These are phyloP conservation scores for Mycena polygramma DNA, from an alignment of 768 basidiomycete species.

Conservation along the genomic window DNA sequence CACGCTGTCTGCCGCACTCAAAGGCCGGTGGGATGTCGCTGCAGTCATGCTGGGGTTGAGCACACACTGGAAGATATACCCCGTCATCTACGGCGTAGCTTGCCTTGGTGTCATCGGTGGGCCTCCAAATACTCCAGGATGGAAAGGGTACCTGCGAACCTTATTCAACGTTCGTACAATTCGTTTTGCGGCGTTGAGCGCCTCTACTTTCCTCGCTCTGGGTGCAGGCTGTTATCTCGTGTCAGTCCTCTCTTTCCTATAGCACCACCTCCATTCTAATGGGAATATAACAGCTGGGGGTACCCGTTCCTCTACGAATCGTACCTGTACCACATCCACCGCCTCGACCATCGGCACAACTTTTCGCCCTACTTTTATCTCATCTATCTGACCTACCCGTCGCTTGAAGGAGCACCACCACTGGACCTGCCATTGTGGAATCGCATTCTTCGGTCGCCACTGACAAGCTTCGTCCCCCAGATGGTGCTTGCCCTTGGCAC, in stretches of 20 bases:
- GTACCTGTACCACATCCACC: constrained; percentile 91
- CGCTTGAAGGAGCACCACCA: constrained; percentile 37
- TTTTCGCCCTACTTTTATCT: constrained; percentile 98
- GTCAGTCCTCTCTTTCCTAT: constrained; percentile 60
- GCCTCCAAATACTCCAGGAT: constrained; percentile 30
- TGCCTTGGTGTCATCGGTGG: constrained; percentile 70
- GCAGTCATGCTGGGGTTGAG: constrained; percentile 85
- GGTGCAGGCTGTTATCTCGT: constrained; percentile 78
- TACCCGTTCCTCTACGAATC: constrained; percentile 92
- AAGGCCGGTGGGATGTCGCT: constrained; percentile 70
- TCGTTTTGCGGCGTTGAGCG: constrained; percentile 78
- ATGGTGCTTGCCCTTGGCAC: constrained; percentile 77
- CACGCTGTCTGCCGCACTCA: constrained; percentile 72
- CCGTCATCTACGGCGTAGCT: constrained; percentile 89
- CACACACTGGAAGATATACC: constrained; percentile 98
- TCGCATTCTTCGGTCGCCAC: constrained; percentile 72
- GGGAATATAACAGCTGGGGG: constrained; percentile 80
- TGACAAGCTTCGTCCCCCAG: constrained; percentile 89
- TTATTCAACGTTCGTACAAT: constrained; percentile 66
- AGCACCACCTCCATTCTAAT: not conserved
- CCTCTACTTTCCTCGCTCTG: constrained; percentile 73
- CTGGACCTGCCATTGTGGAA: constrained; percentile 50
- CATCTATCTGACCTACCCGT: constrained; percentile 88
- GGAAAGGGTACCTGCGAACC: constrained; percentile 50
- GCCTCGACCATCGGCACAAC: constrained; percentile 97